Conservation (phyloP, 768 basidiomycete species). For the Trametes cubensis region DNA sequence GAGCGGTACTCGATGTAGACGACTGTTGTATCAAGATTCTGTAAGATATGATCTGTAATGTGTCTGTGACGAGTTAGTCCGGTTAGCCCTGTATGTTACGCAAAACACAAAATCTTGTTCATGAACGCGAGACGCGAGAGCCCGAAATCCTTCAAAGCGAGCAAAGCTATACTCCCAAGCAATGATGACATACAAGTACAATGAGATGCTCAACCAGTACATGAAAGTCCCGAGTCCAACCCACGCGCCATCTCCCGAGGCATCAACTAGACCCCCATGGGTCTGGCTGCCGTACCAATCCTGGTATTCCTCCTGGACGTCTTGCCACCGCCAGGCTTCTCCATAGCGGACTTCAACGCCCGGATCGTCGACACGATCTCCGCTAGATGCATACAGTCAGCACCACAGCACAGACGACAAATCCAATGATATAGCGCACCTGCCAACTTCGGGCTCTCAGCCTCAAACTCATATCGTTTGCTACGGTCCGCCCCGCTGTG, state of each 20-base stretch:
- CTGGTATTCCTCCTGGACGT: conserved; percentile 61
- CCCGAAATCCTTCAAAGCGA: no score
- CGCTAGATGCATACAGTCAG: conserved; percentile 38
- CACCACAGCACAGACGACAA: neutral
- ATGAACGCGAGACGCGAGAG: no score
- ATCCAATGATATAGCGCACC: conserved; percentile 47
- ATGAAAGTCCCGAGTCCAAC: conserved; percentile 3
- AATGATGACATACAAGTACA: no score
- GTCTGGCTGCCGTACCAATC: conserved; percentile 13
- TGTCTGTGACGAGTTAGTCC: neutral
- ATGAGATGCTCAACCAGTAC: neutral
- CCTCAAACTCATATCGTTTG: conserved; percentile 98
- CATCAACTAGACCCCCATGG: conserved; percentile 17
- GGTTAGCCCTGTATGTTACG: no score
- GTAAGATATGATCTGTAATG: neutral
- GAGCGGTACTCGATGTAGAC: conserved; percentile 15
- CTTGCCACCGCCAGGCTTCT: conserved; percentile 64
- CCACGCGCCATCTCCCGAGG: neutral
- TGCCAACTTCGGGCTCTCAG: conserved; percentile 80
- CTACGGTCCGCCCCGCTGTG: conserved; percentile 66
- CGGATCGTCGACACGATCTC: conserved; percentile 81
- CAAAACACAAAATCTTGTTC: no score
- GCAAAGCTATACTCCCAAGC: no score
- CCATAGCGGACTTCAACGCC: conserved; percentile 62
- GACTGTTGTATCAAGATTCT: neutral